phyloP scores from a whole-genome alignment of 2,329 filamentous ascomycete species.

The Neocatenulostroma microsporum region DNA sequence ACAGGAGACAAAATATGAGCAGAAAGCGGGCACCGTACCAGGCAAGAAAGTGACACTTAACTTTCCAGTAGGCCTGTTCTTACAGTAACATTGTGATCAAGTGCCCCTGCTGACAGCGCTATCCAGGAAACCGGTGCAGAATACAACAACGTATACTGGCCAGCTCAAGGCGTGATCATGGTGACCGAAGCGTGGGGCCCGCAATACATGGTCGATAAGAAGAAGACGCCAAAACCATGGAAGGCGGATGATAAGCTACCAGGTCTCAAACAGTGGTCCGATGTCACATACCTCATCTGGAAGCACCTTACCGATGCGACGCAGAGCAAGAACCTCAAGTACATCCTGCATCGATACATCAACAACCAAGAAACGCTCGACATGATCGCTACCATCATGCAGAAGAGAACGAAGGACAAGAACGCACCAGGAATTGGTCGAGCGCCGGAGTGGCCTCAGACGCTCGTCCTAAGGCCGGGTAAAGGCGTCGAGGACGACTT shows the following conservation, averaged over 20 bases:
- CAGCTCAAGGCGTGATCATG: slow-evolving; percentile 8
- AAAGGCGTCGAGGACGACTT: slow-evolving; percentile 7
- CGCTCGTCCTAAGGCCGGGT: slow-evolving; percentile 1
- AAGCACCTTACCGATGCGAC: slow-evolving; percentile 5
- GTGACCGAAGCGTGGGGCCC: slow-evolving; percentile 11
- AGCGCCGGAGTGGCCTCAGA: slow-evolving; percentile 9
- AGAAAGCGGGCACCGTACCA: no score
- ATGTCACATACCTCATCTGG: slow-evolving; percentile 12
- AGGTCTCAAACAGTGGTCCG: slow-evolving; percentile 10
- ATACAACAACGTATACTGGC: slow-evolving; percentile 12
- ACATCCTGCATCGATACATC: slow-evolving; percentile 12
- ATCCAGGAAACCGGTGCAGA: slow-evolving; percentile 7
- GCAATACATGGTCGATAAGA: slow-evolving; percentile 3
- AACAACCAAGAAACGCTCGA: slow-evolving; percentile 9
- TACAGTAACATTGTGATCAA: background rate
- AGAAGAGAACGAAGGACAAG: no score
- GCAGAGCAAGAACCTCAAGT: slow-evolving; percentile 2
- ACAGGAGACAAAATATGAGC: no score
- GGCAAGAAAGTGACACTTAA: background rate
- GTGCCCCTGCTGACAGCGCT: background rate
- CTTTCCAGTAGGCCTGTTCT: background rate
- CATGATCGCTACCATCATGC: slow-evolving; percentile 6
- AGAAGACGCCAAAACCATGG: slow-evolving; percentile 7
- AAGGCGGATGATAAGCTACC: slow-evolving; percentile 3
- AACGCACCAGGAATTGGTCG: background rate